Evolutionary conservation across 371 early-diverging fungal genomes (phyloP).

Genomic region (Funneliformis caledonium): DNA sequence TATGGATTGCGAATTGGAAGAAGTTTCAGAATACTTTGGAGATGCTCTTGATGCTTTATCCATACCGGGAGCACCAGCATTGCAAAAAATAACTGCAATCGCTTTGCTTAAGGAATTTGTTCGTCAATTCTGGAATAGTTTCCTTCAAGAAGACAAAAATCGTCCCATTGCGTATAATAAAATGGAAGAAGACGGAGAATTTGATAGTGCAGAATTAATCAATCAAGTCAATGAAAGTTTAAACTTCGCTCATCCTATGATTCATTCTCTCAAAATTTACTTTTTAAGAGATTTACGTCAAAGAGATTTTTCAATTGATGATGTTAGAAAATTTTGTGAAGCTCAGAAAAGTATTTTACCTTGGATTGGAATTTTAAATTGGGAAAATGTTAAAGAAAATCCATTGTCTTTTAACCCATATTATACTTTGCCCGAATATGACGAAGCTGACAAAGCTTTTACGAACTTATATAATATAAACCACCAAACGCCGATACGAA

Average conservation of each 20-base stretch:
- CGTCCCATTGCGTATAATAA: no score
- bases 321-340: slow-evolving; percentile 18
- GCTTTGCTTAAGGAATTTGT: slow-evolving; percentile 38
- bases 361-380: slow-evolving; percentile 21
- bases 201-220: neutral
- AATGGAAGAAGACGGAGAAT: neutral
- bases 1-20: neutral
- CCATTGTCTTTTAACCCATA: slow-evolving; percentile 38
- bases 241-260: slow-evolving; percentile 6
- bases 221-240: slow-evolving; percentile 13
- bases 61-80: neutral
- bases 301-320: slow-evolving; percentile 28
- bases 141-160: neutral
- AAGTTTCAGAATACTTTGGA: neutral
- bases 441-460: slow-evolving; percentile 7
- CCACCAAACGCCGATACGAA: neutral
- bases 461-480: neutral
- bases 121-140: slow-evolving; percentile 5
- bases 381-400: slow-evolving; percentile 5
- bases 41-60: neutral
- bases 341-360: neutral
- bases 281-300: slow-evolving; percentile 35
- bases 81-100: slow-evolving; percentile 26
- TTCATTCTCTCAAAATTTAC: slow-evolving; percentile 35
- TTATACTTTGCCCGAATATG: neutral